Conservation (phyloP, 257 asterid genomes). For the Jasminum sambac region DNA sequence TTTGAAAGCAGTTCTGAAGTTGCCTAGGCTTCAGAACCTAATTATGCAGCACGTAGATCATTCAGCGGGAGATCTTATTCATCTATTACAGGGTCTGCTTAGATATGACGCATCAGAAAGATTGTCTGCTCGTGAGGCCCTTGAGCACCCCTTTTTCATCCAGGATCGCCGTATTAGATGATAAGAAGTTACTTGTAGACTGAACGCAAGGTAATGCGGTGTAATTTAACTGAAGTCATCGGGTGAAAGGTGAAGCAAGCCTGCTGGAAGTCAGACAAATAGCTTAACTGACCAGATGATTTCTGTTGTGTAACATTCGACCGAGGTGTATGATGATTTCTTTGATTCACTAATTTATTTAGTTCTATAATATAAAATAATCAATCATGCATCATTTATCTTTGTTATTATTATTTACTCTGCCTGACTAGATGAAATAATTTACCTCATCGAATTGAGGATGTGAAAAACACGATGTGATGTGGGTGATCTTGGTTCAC, state of each 20-base stretch:
- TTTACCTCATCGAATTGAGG: no score
- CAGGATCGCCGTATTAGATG: constrained; percentile 46
- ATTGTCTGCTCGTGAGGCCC: constrained; percentile 71
- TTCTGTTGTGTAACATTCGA: background rate
- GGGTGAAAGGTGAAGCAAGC: no score
- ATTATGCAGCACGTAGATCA: constrained; percentile 95
- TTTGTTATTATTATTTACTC: no score
- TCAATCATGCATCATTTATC: background rate
- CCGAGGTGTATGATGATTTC: background rate
- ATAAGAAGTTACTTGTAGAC: background rate
- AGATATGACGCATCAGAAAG: constrained; percentile 74
- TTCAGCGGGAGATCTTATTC: constrained; percentile 84
- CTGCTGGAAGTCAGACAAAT: background rate
- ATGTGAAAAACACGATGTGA: no score
- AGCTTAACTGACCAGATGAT: background rate
- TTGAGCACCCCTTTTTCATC: constrained; percentile 70
- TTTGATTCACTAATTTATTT: background rate
- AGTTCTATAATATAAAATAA: background rate
- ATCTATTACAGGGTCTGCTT: constrained; percentile 77
- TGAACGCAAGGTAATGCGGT: constrained; percentile 24
- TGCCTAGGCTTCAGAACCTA: constrained; percentile 77
- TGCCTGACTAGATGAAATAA: no score
- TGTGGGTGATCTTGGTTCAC: no score
- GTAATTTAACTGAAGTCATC: no score
- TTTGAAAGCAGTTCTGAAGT: constrained; percentile 66